phyloP scores from a whole-genome alignment of 108 stramenopile genomes.

The Fragilaria crotonensis region DNA sequence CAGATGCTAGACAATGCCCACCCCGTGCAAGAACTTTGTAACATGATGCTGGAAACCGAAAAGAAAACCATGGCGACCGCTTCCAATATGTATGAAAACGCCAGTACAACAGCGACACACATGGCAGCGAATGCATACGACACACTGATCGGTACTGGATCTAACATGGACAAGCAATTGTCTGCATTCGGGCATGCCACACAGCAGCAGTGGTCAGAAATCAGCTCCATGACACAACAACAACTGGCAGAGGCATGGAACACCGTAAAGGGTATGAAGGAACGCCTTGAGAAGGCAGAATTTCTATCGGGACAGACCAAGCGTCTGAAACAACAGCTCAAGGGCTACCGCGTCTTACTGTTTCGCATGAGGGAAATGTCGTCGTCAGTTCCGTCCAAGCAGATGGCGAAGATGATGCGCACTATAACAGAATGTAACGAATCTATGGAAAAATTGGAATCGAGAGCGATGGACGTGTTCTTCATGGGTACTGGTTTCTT shows the following conservation, averaged over 20 bases:
- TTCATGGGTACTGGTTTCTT: conserved; percentile 58
- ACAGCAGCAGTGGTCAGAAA: conserved; percentile 37
- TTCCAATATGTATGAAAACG: conserved; percentile 36
- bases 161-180: conserved; percentile 63
- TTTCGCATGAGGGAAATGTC: conserved; percentile 61
- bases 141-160: conserved; percentile 59
- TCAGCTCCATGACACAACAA: conserved; percentile 19
- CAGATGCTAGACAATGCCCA: conserved; percentile 43
- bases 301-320: conserved; percentile 52
- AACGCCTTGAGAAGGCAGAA: conserved; percentile 65
- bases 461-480: conserved; percentile 51
- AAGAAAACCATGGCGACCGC: conserved; percentile 25
- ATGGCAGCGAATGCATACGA: conserved; percentile 53
- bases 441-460: conserved; percentile 55
- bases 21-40: conserved; percentile 62
- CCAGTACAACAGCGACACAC: conserved; percentile 47
- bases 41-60: conserved; percentile 52
- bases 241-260: conserved; percentile 74
- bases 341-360: conserved; percentile 62
- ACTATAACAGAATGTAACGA: conserved; percentile 79
- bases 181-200: conserved; percentile 61
- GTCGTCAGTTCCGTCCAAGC: conserved; percentile 62
- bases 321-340: conserved; percentile 56
- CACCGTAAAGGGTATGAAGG: conserved; percentile 61
- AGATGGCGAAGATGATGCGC: conserved; percentile 80